phyloP scores from a whole-genome alignment of 2,329 filamentous ascomycete species.

The Gyromitra esculenta region DNA sequence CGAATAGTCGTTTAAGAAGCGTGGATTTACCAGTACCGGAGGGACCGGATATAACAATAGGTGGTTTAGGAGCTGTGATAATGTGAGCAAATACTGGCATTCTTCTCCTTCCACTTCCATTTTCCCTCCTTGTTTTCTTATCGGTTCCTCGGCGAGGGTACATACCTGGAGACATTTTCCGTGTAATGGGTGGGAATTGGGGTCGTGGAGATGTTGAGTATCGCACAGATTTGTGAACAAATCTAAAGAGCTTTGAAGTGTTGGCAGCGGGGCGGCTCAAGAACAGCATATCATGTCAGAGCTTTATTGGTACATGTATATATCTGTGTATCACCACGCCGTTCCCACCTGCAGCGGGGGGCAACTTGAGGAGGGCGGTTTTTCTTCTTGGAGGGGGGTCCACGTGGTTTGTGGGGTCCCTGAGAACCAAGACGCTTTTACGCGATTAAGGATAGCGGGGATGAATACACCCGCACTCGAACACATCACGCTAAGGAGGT shows the following conservation, averaged over 20 bases:
- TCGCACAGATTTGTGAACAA: conserved; percentile 7
- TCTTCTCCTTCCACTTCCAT: not conserved
- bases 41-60: conserved; percentile 79
- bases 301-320: conserved; percentile 10
- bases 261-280: conserved; percentile 28
- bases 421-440: not conserved
- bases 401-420: conserved; percentile 4
- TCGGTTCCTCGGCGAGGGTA: not conserved
- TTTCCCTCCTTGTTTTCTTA: not conserved
- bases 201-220: conserved; percentile 10
- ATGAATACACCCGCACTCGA: not conserved
- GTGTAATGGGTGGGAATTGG: conserved; percentile 1
- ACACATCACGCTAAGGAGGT: too few species aligned
- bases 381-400: not conserved
- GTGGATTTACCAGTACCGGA: conserved; percentile 85
- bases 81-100: not conserved
- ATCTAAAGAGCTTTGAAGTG: conserved; percentile 21
- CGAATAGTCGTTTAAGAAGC: conserved; percentile 76
- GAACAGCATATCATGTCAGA: conserved; percentile 32
- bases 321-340: conserved; percentile 1
- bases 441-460: not conserved
- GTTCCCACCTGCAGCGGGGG: conserved; percentile 2
- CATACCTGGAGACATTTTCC: conserved; percentile 38
- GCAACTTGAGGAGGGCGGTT: not conserved
- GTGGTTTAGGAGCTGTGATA: conserved; percentile 49